Evolutionary conservation across 148 eudicot genomes (phyloP), one percentile per base, ranked within the genome.

Genomic region (Nyssa sinensis): DNA sequence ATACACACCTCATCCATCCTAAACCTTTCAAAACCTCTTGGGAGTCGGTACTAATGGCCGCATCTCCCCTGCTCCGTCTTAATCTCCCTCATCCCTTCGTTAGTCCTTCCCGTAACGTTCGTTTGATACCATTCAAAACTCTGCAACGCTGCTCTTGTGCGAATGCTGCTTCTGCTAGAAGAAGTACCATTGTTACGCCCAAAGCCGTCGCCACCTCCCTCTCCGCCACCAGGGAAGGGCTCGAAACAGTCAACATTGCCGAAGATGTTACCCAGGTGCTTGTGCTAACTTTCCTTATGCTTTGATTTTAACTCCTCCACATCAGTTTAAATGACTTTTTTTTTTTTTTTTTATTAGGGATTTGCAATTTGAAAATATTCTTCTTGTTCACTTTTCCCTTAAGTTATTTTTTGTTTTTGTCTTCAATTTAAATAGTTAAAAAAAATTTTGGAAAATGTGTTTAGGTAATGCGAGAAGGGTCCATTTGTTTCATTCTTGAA

Each of bases 251-350:
- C 39, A 88, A 88, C 82, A 88, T 88, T 61, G 92, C 92, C 11
- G 88, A 86, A 1, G 88, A 88, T 62, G 92, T 86, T 32, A 88
- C 92, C 76, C 88, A 88, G 92, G 92, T 84, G 47, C 21, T n/a
- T 29, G 17, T 29, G 37, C 35, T 3, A 55, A 3, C 5, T 1
- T 55, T 7, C 19, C 59, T 55, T 55, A 1, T 55, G 17, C 59
- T 55, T 13, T 19, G 25, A 3, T 55, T 55, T 55, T 55, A 19
- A 55, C 24, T 19, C 59, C 5, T 19, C 25, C 9, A 55, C 25
- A n/a, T n/a, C n/a, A n/a, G n/a, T n/a, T 55, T 2, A 19, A n/a
- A 7, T 55, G 21, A 3, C 3, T n/a, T 17, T 55, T 5, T 55
- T 55, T 24, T 55, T 55, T 19, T n/a, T n/a, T n/a, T n/a, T n/a